These are phyloP conservation scores for Ceratocystis smalleyi DNA, from an alignment of 2,329 filamentous ascomycete genomes.

Conservation along the genomic window DNA sequence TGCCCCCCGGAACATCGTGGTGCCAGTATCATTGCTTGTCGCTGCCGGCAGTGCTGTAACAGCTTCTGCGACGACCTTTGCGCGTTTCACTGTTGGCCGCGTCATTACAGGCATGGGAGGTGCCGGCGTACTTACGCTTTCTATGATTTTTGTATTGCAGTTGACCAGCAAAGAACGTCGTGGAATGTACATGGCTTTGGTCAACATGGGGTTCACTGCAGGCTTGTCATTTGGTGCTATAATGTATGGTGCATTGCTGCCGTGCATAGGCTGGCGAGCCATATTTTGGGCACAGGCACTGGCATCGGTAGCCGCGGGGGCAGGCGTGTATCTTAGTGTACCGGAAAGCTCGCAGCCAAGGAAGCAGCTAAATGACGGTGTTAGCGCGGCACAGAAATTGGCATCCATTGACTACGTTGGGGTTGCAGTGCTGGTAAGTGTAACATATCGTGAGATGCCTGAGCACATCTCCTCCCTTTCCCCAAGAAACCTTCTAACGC, in stretches of 20 bases:
- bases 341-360: slow-evolving; percentile 26
- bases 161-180: slow-evolving; percentile 50
- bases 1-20: slow-evolving; percentile 48
- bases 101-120: slow-evolving; percentile 53
- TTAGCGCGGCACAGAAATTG: slow-evolving; percentile 33
- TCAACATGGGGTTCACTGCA: slow-evolving; percentile 57
- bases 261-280: slow-evolving; percentile 37
- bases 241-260: slow-evolving; percentile 49
- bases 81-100: slow-evolving; percentile 52
- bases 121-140: slow-evolving; percentile 56
- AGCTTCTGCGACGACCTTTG: slow-evolving; percentile 41
- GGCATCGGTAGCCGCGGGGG: slow-evolving; percentile 42
- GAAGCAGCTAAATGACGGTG: not conserved
- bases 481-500: slow-evolving; percentile 16
- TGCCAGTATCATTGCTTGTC: slow-evolving; percentile 43
- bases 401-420: slow-evolving; percentile 60
- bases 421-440: slow-evolving; percentile 45
- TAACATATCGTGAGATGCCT: not conserved
- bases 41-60: slow-evolving; percentile 50
- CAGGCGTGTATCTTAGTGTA: slow-evolving; percentile 49
- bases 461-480: not conserved
- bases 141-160: slow-evolving; percentile 63
- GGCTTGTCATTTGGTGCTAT: slow-evolving; percentile 59
- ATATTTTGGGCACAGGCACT: slow-evolving; percentile 62
- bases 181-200: slow-evolving; percentile 57